Evolutionary conservation across 2,329 filamentous ascomycete genomes (phyloP), one percentile per base, ranked within the genome.

Genomic region (Byssochlamys sp.): DNA sequence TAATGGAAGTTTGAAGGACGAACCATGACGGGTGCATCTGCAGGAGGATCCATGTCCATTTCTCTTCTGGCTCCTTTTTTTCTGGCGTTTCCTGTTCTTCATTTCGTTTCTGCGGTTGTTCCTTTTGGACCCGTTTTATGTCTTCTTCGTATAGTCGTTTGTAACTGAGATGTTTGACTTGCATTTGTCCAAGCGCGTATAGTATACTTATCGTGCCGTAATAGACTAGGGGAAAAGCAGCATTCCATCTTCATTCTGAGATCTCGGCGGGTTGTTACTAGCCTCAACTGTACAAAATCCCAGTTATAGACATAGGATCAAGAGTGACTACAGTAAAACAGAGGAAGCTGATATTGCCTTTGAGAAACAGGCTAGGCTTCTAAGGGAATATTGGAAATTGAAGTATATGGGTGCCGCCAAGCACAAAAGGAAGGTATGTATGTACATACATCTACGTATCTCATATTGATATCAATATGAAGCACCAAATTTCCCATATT

Each of bases 321-420:
- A 65, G 61, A 28, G 72, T 58, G 7, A 81, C 69, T 14, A 77
- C 75, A 59, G 75, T 64, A 0, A 77, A 78, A 62, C 82, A 79
- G 25, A 78, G 73, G 35, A 78, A 78, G 2, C 79, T 80, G 54
- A 81, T 81, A 12, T 77, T 65, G 1, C 79, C 80, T 19, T 19
- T 29, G 72, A 29, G 28, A 29, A 29, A 29, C 28, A 9, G 28
- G 28, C 5, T 3, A 29, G 5, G 3, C 9, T 4, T 29, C 28
- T 19, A 29, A 9, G 28, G 28, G 28, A 9, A 9, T 29, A 29
- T 29, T 2, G 28, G 28, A 29, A 29, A 6, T 9, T 9, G 28
- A 29, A 29, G 28, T 29, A 29, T 29, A 29, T 29, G 5, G 28
- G 28, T 29, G 28, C 19, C 19, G 19, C 19, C 19, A 19, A 19